These are phyloP conservation scores for Calonectria honghensis DNA, from an alignment of 2,329 filamentous ascomycete species.

Conservation along the genomic window DNA sequence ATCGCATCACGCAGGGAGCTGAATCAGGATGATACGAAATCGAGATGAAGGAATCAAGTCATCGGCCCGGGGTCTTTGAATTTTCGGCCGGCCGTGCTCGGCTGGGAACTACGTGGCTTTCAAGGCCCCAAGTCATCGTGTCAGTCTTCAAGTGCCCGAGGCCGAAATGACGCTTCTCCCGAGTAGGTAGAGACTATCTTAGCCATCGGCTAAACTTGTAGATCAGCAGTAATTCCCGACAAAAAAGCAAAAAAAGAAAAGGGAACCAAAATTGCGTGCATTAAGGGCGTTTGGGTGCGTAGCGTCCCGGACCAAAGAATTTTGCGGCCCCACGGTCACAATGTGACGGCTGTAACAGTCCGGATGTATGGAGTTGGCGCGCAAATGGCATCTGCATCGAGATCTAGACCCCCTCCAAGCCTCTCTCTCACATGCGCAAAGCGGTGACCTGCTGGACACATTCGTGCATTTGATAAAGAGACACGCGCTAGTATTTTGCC, in stretches of 20 bases:
- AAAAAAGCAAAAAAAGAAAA: slow-evolving; percentile 18
- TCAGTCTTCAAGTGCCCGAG: neutral
- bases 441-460: neutral
- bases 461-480: neutral
- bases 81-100: neutral
- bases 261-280: slow-evolving; percentile 5
- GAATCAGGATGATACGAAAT: neutral
- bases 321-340: slow-evolving; percentile 8
- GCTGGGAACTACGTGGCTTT: neutral
- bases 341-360: slow-evolving; percentile 19
- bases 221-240: slow-evolving; percentile 20
- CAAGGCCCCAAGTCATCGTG: neutral
- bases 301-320: neutral
- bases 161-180: slow-evolving; percentile 18
- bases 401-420: slow-evolving; percentile 13
- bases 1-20: neutral
- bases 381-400: slow-evolving; percentile 3
- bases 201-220: slow-evolving; percentile 10
- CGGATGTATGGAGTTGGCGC: slow-evolving; percentile 12
- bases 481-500: slow-evolving; percentile 6
- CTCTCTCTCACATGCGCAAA: slow-evolving; percentile 34
- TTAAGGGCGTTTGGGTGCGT: neutral
- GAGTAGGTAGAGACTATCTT: slow-evolving; percentile 15
- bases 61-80: neutral
- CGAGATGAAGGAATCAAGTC: neutral